Evolutionary conservation across 108 stramenopile species (phyloP).

Genomic region (Nannochloropsis gaditana): DNA sequence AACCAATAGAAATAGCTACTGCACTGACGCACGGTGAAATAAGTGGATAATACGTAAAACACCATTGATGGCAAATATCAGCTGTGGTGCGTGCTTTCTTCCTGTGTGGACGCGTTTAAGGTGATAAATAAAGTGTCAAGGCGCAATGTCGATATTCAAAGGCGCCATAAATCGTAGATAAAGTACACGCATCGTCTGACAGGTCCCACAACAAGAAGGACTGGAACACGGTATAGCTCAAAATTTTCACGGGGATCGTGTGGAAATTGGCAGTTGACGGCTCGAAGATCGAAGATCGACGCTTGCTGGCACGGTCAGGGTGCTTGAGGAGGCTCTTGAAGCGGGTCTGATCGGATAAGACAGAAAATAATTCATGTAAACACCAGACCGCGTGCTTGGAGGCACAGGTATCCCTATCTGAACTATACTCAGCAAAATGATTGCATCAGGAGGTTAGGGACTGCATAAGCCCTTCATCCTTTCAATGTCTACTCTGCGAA

Average conservation of each 20-base stretch:
- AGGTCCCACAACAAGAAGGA: background rate
- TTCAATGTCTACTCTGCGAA: too few relatives aligned
- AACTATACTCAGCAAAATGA: too few relatives aligned
- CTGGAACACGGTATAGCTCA: background rate
- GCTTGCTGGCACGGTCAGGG: background rate
- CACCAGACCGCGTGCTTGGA: too few relatives aligned
- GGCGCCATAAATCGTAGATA: background rate
- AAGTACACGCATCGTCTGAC: background rate
- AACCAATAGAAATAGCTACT: background rate
- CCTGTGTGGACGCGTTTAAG: background rate
- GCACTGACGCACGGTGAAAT: background rate
- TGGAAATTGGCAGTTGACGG: background rate
- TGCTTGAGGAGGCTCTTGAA: background rate
- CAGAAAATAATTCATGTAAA: too few relatives aligned
- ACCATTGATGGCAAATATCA: background rate
- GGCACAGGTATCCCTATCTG: too few relatives aligned
- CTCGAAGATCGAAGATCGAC: background rate
- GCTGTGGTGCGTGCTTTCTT: background rate
- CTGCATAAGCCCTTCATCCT: too few relatives aligned
- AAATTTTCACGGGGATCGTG: background rate
- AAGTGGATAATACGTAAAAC: background rate
- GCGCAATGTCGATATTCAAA: too few relatives aligned
- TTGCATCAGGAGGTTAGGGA: too few relatives aligned
- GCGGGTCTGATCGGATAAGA: too few relatives aligned
- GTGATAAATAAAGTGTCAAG: too few relatives aligned